Evolutionary conservation across 2,329 filamentous ascomycete species (phyloP).

Genomic region (Sporothrix globosa): DNA sequence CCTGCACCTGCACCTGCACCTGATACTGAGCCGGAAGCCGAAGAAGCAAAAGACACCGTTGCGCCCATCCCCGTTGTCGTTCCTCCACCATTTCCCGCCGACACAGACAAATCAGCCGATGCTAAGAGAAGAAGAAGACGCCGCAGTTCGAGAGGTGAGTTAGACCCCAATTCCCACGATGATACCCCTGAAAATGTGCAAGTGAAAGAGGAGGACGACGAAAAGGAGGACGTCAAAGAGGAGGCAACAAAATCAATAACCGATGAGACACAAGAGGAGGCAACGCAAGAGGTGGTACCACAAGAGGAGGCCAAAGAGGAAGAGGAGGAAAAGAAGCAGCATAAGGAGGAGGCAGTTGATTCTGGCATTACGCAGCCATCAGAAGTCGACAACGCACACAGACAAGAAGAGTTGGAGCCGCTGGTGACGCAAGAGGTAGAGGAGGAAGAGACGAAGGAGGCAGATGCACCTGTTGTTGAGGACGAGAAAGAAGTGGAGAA

Average conservation of each 20-base stretch:
- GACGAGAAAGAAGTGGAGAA: not conserved
- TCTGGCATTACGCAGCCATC: not conserved
- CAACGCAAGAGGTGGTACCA: not conserved
- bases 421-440: conserved; percentile 2
- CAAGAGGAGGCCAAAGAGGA: conserved; percentile 19
- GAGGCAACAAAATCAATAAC: conserved; percentile 1
- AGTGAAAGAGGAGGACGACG: conserved; percentile 10
- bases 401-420: not conserved
- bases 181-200: conserved; percentile 13
- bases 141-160: conserved; percentile 26
- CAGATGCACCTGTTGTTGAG: not conserved
- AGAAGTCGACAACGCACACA: not conserved
- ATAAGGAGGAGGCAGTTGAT: not conserved
- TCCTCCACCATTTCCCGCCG: not conserved
- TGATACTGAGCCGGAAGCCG: not conserved
- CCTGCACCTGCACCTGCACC: not conserved
- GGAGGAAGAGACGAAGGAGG: not conserved
- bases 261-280: not conserved
- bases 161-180: conserved; percentile 16
- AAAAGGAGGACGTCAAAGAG: not conserved
- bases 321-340: not conserved
- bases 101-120: conserved; percentile 14
- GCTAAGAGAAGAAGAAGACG: conserved; percentile 23
- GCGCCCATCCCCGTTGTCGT: conserved; percentile 21
- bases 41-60: conserved; percentile 16